phyloP scores from a whole-genome alignment of 257 asterid genomes.

The Leonotis leonurus region DNA sequence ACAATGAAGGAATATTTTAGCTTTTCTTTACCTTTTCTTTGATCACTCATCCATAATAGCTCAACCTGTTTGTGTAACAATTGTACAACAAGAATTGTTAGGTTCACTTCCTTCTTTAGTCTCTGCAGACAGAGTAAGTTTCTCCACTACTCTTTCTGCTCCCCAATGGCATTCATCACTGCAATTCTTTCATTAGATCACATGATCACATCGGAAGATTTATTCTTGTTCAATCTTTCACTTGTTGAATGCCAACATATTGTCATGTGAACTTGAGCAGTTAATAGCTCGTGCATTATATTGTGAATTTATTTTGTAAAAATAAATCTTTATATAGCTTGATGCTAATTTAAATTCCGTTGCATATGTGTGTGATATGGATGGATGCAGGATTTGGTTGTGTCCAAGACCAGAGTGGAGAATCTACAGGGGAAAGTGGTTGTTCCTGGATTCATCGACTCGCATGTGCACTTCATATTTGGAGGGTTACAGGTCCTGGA shows the following conservation, averaged over 20 bases:
- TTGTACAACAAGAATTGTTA: neutral
- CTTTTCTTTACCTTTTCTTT: neutral
- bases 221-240: slow-evolving; percentile 1
- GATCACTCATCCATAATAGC: neutral
- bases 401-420: slow-evolving; percentile 36
- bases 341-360: too few relatives aligned
- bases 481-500: slow-evolving; percentile 84
- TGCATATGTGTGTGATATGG: slow-evolving; percentile 16
- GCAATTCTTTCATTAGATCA: neutral
- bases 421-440: slow-evolving; percentile 60
- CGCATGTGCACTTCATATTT: slow-evolving; percentile 78
- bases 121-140: slow-evolving; percentile 1
- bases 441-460: slow-evolving; percentile 96
- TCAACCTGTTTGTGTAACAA: neutral
- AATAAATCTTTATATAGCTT: too few relatives aligned
- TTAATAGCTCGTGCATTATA: neutral
- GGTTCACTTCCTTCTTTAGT: neutral
- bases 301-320: neutral
- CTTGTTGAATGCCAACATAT: neutral
- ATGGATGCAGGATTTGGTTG: slow-evolving; percentile 54
- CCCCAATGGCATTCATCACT: neutral
- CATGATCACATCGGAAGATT: neutral
- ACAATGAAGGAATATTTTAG: neutral
- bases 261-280: neutral
- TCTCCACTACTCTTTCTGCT: neutral